These are phyloP conservation scores for Abortiporus biennis DNA, from an alignment of 1,284 basidiomycete species.

Conservation along the genomic window DNA sequence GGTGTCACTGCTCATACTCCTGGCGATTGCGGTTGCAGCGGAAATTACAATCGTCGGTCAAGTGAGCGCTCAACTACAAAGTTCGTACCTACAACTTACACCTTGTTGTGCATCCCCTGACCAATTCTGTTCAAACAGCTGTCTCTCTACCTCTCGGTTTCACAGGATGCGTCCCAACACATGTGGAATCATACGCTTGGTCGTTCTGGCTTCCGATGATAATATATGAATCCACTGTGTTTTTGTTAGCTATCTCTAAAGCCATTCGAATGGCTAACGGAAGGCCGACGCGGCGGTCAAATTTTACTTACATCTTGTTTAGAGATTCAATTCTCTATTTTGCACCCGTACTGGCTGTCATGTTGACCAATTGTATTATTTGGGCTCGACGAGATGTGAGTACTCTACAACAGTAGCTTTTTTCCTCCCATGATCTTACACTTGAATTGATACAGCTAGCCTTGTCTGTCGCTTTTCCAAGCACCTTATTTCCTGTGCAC, in stretches of 20 bases:
- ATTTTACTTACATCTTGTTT: neutral
- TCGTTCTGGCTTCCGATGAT: slow-evolving; percentile 1
- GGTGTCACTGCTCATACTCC: neutral
- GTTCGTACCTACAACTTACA: neutral
- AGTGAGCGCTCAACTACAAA: neutral
- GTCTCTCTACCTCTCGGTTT: neutral
- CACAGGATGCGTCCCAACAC: neutral
- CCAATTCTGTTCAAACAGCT: too few species aligned
- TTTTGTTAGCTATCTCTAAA: slow-evolving; percentile 1
- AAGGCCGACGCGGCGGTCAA: too few species aligned
- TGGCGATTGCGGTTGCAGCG: neutral
- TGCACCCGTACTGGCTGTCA: neutral
- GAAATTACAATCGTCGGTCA: neutral
- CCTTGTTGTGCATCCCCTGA: too few species aligned
- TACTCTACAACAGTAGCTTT: neutral
- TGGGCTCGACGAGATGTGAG: slow-evolving; percentile 1
- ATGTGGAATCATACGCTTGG: neutral
- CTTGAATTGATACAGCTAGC: neutral
- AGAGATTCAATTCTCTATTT: slow-evolving; percentile 4
- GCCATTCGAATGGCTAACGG: neutral
- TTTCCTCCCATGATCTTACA: neutral
- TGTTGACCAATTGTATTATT: slow-evolving; percentile 1
- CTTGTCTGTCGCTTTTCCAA: neutral
- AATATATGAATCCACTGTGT: neutral
- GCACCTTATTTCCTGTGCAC: neutral